phyloP scores from a whole-genome alignment of 139 green algal species.

The Chlorella ohadii region DNA sequence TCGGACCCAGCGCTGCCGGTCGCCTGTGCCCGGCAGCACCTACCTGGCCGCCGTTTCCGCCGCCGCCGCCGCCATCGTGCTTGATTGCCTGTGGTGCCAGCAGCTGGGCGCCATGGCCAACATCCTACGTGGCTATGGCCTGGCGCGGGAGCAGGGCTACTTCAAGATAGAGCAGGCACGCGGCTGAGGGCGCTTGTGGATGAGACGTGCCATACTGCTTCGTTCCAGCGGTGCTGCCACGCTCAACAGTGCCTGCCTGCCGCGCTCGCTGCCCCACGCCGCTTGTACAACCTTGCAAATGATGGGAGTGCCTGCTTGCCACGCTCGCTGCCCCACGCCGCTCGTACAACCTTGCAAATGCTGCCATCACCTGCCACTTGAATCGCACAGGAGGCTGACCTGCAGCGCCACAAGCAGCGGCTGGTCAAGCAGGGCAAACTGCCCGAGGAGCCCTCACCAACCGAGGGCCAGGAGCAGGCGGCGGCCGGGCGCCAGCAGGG shows the following conservation, averaged over 20 bases:
- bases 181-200: too few species aligned
- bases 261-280: too few species aligned
- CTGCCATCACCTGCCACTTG: too few species aligned
- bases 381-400: conserved; percentile 35
- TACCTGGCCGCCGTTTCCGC: too few species aligned
- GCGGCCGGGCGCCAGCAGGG: neutral
- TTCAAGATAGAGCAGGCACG: conserved; percentile 45
- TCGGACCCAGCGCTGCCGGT: neutral
- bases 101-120: neutral
- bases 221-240: too few species aligned
- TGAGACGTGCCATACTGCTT: too few species aligned
- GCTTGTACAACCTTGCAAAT: too few species aligned
- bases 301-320: too few species aligned
- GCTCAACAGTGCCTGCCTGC: too few species aligned
- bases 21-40: neutral
- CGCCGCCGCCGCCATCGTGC: neutral
- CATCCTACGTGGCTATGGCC: conserved; percentile 20
- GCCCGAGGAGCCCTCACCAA: neutral
- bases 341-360: too few species aligned
- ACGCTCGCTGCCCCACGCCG: too few species aligned
- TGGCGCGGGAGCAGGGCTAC: conserved; percentile 33
- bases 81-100: too few species aligned
- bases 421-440: conserved; percentile 53
- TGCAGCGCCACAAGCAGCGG: conserved; percentile 44
- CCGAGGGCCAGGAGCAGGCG: neutral